A percentile compares a stretch with the other conserved stretches of the same genome.
Evolutionary conservation across 352 stramenopile genomes (phyloP).

Genomic region (Phytopythium sindhum): DNA sequence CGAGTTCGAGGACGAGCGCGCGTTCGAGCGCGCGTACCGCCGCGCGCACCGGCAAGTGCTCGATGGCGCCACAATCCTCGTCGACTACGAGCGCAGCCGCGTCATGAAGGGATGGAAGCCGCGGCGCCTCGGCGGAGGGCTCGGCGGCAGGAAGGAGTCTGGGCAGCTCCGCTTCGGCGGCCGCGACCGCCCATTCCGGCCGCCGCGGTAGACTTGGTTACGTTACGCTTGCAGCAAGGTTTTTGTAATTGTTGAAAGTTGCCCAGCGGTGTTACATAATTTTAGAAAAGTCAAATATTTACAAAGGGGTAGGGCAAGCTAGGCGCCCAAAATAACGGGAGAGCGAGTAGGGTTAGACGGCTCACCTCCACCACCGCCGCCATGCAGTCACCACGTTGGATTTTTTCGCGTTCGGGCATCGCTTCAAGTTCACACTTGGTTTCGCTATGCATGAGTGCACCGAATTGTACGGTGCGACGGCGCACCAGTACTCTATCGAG

Average conservation of each 20-base stretch:
- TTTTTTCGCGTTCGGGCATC: background rate
- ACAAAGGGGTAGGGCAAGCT: no score
- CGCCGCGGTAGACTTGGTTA: conserved; percentile 12
- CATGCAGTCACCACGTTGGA: background rate
- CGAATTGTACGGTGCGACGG: no score
- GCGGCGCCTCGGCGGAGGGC: conserved; percentile 64
- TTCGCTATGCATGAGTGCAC: no score
- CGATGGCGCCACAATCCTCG: conserved; percentile 60
- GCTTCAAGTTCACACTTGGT: no score
- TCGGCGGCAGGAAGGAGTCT: conserved; percentile 77
- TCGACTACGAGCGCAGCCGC: conserved; percentile 74
- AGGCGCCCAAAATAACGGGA: no score
- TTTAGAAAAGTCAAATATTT: background rate
- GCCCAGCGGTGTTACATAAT: background rate
- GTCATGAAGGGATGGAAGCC: conserved; percentile 84
- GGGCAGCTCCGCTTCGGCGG: conserved; percentile 82
- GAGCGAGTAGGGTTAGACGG: no score
- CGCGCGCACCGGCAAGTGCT: conserved; percentile 47
- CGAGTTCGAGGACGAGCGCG: conserved; percentile 52
- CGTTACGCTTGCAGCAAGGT: no score
- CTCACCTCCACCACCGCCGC: no score
- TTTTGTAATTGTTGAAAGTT: background rate
- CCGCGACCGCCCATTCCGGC: conserved; percentile 66
- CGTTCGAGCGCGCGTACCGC: conserved; percentile 58
- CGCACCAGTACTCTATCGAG: no score